Conservation (phyloP, 495 filamentous ascomycete genomes). For the Durotheca rogersii region DNA sequence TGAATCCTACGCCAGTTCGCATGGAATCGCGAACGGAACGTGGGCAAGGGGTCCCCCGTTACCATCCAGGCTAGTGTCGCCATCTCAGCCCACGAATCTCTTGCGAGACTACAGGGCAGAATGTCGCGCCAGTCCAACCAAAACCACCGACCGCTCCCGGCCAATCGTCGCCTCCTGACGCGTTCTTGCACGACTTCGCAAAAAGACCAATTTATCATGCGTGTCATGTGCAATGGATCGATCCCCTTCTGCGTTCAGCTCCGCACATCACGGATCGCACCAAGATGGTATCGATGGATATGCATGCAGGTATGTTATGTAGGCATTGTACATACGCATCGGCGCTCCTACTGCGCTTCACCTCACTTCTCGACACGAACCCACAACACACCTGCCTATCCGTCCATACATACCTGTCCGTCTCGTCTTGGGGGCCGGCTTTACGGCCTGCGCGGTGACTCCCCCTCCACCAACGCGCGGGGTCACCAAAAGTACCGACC, state of each 20-base stretch:
- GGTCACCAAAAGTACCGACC: constrained; percentile 7
- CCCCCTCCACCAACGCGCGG: constrained; percentile 9
- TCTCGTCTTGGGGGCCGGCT: constrained; percentile 4
- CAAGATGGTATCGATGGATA: too few relatives aligned
- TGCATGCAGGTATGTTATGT: too few relatives aligned
- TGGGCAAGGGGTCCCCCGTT: constrained; percentile 26
- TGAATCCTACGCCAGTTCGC: constrained; percentile 27
- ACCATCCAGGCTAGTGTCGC: constrained; percentile 28
- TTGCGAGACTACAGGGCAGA: constrained; percentile 35
- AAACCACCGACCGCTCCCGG: constrained; percentile 18
- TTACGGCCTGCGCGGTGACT: constrained; percentile 8
- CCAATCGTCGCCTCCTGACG: constrained; percentile 39
- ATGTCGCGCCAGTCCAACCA: constrained; percentile 31
- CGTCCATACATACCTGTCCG: not conserved
- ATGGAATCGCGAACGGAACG: constrained; percentile 23
- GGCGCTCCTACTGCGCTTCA: constrained; percentile 18
- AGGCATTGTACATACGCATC: too few relatives aligned
- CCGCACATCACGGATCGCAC: constrained; percentile 16
- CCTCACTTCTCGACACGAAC: too few relatives aligned
- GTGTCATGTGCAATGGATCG: constrained; percentile 38
- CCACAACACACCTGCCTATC: not conserved
- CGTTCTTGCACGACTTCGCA: constrained; percentile 39
- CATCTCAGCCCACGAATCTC: constrained; percentile 33
- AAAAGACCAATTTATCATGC: constrained; percentile 39
- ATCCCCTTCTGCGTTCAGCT: constrained; percentile 28